Evolutionary conservation across 2,329 filamentous ascomycete species (phyloP).

Genomic region (Alternaria gansuensis): DNA sequence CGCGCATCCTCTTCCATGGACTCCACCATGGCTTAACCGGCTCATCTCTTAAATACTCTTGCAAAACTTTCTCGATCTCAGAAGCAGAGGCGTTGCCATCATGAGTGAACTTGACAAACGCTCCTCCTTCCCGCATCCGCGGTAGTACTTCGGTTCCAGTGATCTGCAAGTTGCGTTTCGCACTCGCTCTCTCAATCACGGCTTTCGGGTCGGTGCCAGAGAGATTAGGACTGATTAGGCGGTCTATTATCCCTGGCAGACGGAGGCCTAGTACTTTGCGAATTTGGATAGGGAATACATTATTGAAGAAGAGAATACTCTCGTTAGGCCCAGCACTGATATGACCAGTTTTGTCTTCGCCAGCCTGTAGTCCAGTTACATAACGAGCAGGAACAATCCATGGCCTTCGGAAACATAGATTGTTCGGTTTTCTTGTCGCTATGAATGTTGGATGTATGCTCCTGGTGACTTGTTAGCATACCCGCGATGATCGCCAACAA

Average conservation of each 20-base stretch:
- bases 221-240: slow-evolving; percentile 61
- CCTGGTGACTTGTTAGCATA: slow-evolving; percentile 35
- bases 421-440: slow-evolving; percentile 10
- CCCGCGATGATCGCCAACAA: slow-evolving; percentile 34
- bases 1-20: slow-evolving; percentile 77
- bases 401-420: slow-evolving; percentile 6
- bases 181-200: slow-evolving; percentile 66
- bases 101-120: slow-evolving; percentile 85
- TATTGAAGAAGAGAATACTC: slow-evolving; percentile 88
- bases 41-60: slow-evolving; percentile 70
- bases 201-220: slow-evolving; percentile 65
- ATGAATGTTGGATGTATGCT: slow-evolving; percentile 16
- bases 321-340: slow-evolving; percentile 80
- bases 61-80: slow-evolving; percentile 69
- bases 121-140: slow-evolving; percentile 87
- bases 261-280: slow-evolving; percentile 68
- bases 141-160: slow-evolving; percentile 84
- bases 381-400: slow-evolving; percentile 31
- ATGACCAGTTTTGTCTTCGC: slow-evolving; percentile 77
- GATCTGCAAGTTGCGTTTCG: slow-evolving; percentile 67
- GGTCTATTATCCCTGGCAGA: slow-evolving; percentile 61
- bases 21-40: slow-evolving; percentile 91
- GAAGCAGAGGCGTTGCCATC: slow-evolving; percentile 58
- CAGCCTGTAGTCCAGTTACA: slow-evolving; percentile 55
- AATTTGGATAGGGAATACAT: slow-evolving; percentile 84